Base-by-base conservation (phyloP, 176 grass and related monocot genomes). In the Calamus simplicifolius region DNA sequence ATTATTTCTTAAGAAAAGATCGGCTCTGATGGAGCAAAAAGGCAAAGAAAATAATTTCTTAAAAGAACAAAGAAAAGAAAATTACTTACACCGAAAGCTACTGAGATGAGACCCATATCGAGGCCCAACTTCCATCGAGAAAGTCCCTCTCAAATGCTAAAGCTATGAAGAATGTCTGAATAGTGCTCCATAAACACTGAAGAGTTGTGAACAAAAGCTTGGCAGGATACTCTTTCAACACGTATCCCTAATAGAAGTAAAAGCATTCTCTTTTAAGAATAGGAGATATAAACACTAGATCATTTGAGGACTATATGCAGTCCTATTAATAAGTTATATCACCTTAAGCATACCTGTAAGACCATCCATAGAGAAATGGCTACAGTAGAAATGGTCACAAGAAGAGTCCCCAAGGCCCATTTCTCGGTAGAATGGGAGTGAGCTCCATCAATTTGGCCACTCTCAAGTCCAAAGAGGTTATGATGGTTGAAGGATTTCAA, bases 121-220 rank as follows among this genome's bases (percentile, higher is more conserved):
- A 79, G 70, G 29, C 70, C 59, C 57, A 95, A 55, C 55, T 81
- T 95, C 85, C 85, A 95, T 23, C 58, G 51, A 0, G 90, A 76
- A 95, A 70, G 70, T 89, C 80, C 62, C 90, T 77, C 78, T 89
- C 74, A 50, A 89, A 51, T 27, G 59, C 35, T 1, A 90, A 59
- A 25, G 82, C 82, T 48, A 87, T 48, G 61, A 79, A 6, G 6
- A 95, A 76, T 4, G 82, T 35, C 72, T 95, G 90, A 8, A 84
- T 13, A 51, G 73, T 73, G 15, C 73, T 76, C 69, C 86, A 89
- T 18, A 69, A 6, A 67, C 79, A 81, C 62, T 95, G 79, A n/a
- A 89, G 75, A 19, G 66, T 79, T 23, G 82, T 78, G 55, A 84
- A 89, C 6, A 95, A 71, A 52, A 95, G 80, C 67, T 81, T 83